Base-by-base conservation (phyloP, 805 yeast species). In the Spencermartinsiella europaea region DNA sequence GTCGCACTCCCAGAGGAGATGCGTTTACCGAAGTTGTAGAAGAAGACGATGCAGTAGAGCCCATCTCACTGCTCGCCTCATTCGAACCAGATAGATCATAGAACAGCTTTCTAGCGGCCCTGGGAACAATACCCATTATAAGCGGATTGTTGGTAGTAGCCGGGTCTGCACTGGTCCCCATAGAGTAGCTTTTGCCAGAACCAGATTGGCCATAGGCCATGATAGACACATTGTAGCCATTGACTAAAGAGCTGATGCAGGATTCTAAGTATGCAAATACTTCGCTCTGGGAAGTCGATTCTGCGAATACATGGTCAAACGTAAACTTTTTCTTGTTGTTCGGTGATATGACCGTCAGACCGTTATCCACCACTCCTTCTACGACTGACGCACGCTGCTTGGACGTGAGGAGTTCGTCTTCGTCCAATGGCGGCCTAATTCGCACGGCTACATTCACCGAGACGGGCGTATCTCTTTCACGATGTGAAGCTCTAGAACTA, bases 81-180 rank as follows among this genome's bases (percentile, higher is more conserved):
- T 27, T 20, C 5, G 12, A 8, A n/a, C n/a, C n/a, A 10, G 42
- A 28, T 21, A 52, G 44, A 17, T 42, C 34, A 4, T 8, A 12
- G 22, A 55, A 54, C 20, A 56, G 36, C 8, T 34, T 46, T 1
- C 41, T 27, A 4, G 56, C 46, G 7, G 54, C 55, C n/a, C 69
- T 46, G 2, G 87, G 84, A 22, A 83, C 80, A 63, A 83, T 68
- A 0, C 91, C 91, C 37, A 73, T 73, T 2, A 68, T 63, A 5
- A 56, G 58, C 2, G 67, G 54, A 16, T 69, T 52, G 0, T 80
- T 79, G 61, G 81, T 75, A 15, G 34, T 22, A 5, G 14, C 43
- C 16, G n/a, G 36, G 10, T 19, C 44, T 12, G 45, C 55, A 3
- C 48, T 25, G 2, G 60, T 52, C 14, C 60, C 61, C 90, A 85